Conservation (phyloP, 2,329 filamentous ascomycete species). For the Fusarium longipes region DNA sequence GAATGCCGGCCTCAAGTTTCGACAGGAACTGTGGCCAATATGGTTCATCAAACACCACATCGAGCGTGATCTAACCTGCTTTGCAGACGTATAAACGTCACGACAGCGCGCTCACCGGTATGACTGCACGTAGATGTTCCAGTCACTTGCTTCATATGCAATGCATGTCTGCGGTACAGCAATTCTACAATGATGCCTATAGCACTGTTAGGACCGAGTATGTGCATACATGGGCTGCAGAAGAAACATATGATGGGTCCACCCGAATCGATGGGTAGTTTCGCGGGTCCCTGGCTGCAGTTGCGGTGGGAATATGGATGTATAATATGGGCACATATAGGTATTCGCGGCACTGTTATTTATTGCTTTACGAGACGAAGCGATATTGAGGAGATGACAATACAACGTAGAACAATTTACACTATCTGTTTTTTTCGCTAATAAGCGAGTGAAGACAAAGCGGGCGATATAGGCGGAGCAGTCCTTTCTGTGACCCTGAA, state of each 20-base stretch:
- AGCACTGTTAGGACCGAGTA: not conserved
- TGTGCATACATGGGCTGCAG: not conserved
- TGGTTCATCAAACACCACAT: not conserved
- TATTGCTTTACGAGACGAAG: conserved; percentile 12
- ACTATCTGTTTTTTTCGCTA: conserved; percentile 1
- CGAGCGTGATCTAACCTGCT: conserved; percentile 4
- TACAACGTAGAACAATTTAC: conserved; percentile 17
- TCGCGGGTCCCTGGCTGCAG: conserved; percentile 23
- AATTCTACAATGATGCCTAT: not conserved
- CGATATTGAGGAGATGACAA: conserved; percentile 18
- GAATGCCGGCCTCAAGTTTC: conserved; percentile 13
- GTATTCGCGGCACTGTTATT: conserved; percentile 13
- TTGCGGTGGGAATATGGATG: not conserved
- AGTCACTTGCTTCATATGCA: conserved; percentile 6
- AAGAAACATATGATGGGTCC: conserved; percentile 29
- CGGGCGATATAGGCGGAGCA: not conserved
- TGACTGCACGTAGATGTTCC: not conserved
- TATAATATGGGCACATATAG: conserved; percentile 42
- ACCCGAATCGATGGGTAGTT: conserved; percentile 28
- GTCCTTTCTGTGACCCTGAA: not conserved
- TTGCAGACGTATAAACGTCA: conserved; percentile 15
- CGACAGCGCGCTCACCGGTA: conserved; percentile 2
- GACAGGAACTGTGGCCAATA: conserved; percentile 6
- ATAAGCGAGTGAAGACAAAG: conserved; percentile 5
- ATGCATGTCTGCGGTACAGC: conserved; percentile 1